phyloP scores from a whole-genome alignment of 805 yeast genomes.

The Yarrowia bubula region DNA sequence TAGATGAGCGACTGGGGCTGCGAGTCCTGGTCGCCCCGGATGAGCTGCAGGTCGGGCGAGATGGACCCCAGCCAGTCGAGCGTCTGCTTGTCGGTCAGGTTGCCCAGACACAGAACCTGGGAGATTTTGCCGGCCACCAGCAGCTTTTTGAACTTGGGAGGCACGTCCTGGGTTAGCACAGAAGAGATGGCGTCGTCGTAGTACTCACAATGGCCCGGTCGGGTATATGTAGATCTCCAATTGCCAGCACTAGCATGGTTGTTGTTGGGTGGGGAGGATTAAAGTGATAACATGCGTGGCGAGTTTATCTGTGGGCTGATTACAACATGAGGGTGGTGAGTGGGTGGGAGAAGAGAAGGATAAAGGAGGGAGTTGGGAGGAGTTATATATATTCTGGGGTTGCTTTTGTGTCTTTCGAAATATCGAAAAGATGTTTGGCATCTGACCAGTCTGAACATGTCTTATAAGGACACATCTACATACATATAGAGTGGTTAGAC shows the following conservation, averaged over 20 bases:
- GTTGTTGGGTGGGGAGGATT: slow-evolving; percentile 7
- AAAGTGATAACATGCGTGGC: slow-evolving; percentile 26
- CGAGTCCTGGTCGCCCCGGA: slow-evolving; percentile 26
- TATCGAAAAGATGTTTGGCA: no score
- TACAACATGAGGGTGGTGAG: neutral
- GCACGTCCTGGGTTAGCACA: slow-evolving; percentile 28
- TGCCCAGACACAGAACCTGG: slow-evolving; percentile 83
- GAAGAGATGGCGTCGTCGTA: neutral
- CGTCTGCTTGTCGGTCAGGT: slow-evolving; percentile 65
- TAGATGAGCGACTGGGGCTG: slow-evolving; percentile 6
- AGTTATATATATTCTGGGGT: neutral
- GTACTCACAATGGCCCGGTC: slow-evolving; percentile 66
- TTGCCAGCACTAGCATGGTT: slow-evolving; percentile 67
- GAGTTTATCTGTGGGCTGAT: slow-evolving; percentile 5
- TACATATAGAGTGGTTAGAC: neutral
- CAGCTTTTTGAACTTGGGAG: slow-evolving; percentile 61
- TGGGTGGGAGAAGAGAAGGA: neutral
- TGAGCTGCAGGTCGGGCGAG: slow-evolving; percentile 51
- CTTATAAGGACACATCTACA: neutral
- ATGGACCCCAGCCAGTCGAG: slow-evolving; percentile 61
- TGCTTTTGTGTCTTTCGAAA: neutral
- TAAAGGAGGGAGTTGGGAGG: no score
- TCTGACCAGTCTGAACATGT: neutral
- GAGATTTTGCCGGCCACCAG: slow-evolving; percentile 82
- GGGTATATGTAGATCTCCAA: slow-evolving; percentile 90